Evolutionary conservation across 192 early-diverging fungal genomes (phyloP).

Genomic region (Entomortierella lignicola): DNA sequence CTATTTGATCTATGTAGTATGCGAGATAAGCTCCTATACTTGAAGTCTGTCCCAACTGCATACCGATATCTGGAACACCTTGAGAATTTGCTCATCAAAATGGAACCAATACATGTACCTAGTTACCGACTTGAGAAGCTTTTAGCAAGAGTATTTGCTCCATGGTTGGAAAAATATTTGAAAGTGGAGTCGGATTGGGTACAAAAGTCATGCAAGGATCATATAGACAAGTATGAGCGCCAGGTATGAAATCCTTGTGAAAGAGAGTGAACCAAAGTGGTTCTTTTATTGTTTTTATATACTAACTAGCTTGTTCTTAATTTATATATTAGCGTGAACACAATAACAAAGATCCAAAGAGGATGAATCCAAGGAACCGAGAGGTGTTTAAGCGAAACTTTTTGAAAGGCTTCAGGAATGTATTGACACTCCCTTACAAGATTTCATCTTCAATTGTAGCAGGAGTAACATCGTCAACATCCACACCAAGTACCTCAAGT

Average conservation of each 20-base stretch:
- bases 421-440: conserved; percentile 59
- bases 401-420: conserved; percentile 63
- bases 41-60: conserved; percentile 73
- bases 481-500: conserved; percentile 14
- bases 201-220: conserved; percentile 62
- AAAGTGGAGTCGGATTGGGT: conserved; percentile 74
- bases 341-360: conserved; percentile 26
- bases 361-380: conserved; percentile 51
- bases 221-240: conserved; percentile 78
- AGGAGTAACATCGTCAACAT: conserved; percentile 28
- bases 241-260: conserved; percentile 53
- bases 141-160: conserved; percentile 70
- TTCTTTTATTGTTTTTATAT: no score
- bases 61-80: conserved; percentile 72
- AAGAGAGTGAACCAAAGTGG: neutral
- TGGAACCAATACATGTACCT: conserved; percentile 56
- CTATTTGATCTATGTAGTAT: conserved; percentile 72
- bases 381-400: conserved; percentile 64
- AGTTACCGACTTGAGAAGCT: conserved; percentile 58
- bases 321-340: conserved; percentile 16
- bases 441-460: conserved; percentile 53
- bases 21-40: conserved; percentile 70
- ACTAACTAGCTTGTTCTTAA: neutral
- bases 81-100: conserved; percentile 53
- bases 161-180: conserved; percentile 76